These are phyloP conservation scores for Kurtzmaniella quercitrusa DNA, from an alignment of 1,139 yeast genomes.

Conservation along the genomic window DNA sequence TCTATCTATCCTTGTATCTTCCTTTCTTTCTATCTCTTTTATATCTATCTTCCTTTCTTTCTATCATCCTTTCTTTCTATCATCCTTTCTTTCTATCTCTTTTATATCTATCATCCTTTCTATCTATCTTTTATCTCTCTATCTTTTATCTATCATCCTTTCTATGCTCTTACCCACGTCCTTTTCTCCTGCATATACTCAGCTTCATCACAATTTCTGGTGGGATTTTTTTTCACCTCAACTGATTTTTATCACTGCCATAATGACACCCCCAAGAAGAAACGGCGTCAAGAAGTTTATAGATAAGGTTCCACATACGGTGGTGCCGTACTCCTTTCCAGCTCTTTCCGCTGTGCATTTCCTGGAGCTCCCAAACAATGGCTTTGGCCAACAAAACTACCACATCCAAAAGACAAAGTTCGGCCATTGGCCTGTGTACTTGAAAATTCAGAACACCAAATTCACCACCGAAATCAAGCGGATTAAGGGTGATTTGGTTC, in stretches of 20 bases:
- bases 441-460: constrained; percentile 51
- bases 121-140: no score
- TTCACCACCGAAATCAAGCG: constrained; percentile 60
- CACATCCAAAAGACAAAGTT: constrained; percentile 49
- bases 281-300: constrained; percentile 3
- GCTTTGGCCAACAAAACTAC: constrained; percentile 46
- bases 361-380: constrained; percentile 31
- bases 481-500: constrained; percentile 56
- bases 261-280: constrained; percentile 4
- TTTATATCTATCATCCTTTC: no score
- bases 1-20: no score
- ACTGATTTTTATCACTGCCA: neutral
- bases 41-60: no score
- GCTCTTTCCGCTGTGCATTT: constrained; percentile 21
- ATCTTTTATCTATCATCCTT: no score
- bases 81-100: no score
- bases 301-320: constrained; percentile 6
- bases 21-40: no score
- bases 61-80: no score
- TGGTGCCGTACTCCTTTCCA: constrained; percentile 25
- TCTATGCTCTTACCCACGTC: no score
- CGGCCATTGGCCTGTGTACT: constrained; percentile 70
- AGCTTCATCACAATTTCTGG: no score
- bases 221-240: no score
- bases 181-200: no score